Conservation (phyloP, 2,329 filamentous ascomycete species). For the Grosmannia penicillata region DNA sequence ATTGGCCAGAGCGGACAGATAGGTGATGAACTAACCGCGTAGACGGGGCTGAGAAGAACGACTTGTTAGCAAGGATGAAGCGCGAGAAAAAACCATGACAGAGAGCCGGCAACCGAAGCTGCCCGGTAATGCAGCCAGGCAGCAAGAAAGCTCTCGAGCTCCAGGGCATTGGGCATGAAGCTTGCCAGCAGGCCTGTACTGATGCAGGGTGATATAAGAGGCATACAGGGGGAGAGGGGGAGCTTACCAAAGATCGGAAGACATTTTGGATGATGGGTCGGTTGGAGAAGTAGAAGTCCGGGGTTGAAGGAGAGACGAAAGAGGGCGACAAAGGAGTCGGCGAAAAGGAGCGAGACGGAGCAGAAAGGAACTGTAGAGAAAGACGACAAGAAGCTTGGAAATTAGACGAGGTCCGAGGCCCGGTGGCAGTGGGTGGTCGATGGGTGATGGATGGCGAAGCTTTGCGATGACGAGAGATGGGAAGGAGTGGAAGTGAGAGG, state of each 20-base stretch:
- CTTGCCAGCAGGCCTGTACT: background rate
- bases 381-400: background rate
- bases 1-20: background rate
- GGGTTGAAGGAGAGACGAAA: background rate
- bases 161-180: background rate
- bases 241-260: slow-evolving; percentile 11
- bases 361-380: background rate
- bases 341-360: slow-evolving; percentile 1
- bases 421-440: slow-evolving; percentile 3
- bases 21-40: slow-evolving; percentile 98
- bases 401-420: background rate
- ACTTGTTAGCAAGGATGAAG: slow-evolving; percentile 4
- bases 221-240: background rate
- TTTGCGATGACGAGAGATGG: slow-evolving; percentile 5
- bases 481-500: slow-evolving; percentile 2
- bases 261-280: slow-evolving; percentile 9
- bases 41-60: slow-evolving; percentile 61
- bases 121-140: background rate
- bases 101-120: slow-evolving; percentile 1
- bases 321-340: background rate
- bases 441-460: slow-evolving; percentile 4
- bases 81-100: background rate
- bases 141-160: background rate
- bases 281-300: background rate
- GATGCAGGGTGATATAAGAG: background rate